Evolutionary conservation across 371 early-diverging fungal species (phyloP), one percentile per base, ranked within the genome.

Genomic region (Syncephalis plumigaleata): DNA sequence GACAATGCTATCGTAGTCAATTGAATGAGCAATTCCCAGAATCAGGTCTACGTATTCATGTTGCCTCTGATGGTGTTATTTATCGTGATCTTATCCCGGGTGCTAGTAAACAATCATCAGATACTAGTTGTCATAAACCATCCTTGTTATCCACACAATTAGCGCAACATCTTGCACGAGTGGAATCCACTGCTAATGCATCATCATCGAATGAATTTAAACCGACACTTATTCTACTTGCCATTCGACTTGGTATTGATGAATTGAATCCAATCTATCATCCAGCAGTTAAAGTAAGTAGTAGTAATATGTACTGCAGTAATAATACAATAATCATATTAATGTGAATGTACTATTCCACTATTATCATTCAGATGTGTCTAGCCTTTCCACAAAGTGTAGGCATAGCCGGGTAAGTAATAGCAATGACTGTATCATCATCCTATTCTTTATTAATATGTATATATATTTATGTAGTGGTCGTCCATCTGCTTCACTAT

Each of bases 401-500:
- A 5, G 93, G 93, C 16, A 83, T 94, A 49, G 91, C 89, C 26
- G 95, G 93, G 79, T 79, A 68, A 55, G 63, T 60, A n/a, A n/a
- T n/a, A n/a, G 52, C 47, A 17, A 9, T 49, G 24, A 56, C 53
- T 31, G 31, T 31, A 31, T 31, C 11, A 31, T 7, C 11, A 31
- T 11, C 4, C 11, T 31, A 53, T 50, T 40, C 50, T 3, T 44
- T 16, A 31, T 25, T 4, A 4, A 31, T 55, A n/a, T n/a, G n/a
- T n/a, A n/a, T 20, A 24, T 21, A 37, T 42, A 37, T 1, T 58
- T n/a, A n/a, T n/a, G n/a, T 58, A 80, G 83, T 27, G 97, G 97
- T 16, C 71, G 84, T 49, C 95, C 97, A 2, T 87, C 88, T 45
- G 86, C 90, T 15, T 91, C 94, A 0, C 66, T 89, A 39, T 96